These are phyloP conservation scores for Nakaseomyces sp. DNA, from an alignment of 1,139 yeast genomes.

Conservation along the genomic window DNA sequence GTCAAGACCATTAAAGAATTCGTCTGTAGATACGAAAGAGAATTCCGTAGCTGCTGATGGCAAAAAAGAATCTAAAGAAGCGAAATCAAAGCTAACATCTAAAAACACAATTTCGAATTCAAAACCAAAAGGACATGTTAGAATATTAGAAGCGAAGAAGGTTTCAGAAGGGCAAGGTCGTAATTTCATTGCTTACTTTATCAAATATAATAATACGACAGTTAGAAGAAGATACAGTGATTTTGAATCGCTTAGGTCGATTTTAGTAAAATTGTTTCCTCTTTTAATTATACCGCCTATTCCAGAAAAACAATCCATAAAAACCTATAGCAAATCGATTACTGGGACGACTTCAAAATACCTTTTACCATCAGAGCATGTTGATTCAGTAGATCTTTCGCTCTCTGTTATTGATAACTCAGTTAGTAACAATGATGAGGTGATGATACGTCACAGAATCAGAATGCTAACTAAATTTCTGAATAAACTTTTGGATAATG, in stretches of 20 bases:
- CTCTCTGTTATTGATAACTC: slow-evolving; percentile 27
- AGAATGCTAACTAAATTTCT: slow-evolving; percentile 28
- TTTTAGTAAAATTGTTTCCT: slow-evolving; percentile 68
- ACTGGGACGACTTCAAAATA: slow-evolving; percentile 26
- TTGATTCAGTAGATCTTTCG: slow-evolving; percentile 25
- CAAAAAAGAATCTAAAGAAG: background rate
- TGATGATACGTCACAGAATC: slow-evolving; percentile 30
- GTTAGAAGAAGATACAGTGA: slow-evolving; percentile 86
- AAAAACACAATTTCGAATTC: background rate
- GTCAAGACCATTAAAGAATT: slow-evolving; percentile 4
- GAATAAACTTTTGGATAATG: slow-evolving; percentile 22
- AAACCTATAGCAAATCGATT: slow-evolving; percentile 28
- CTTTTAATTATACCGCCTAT: slow-evolving; percentile 83
- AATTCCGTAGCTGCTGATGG: background rate
- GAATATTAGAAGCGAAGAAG: slow-evolving; percentile 70
- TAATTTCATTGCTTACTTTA: slow-evolving; percentile 74
- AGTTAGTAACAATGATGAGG: slow-evolving; percentile 26
- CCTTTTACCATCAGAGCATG: slow-evolving; percentile 23
- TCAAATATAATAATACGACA: slow-evolving; percentile 44
- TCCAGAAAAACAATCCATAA: slow-evolving; percentile 69
- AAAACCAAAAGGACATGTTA: slow-evolving; percentile 17
- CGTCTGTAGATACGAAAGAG: background rate
- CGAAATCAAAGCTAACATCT: background rate
- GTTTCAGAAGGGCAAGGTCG: slow-evolving; percentile 66
- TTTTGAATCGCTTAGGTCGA: slow-evolving; percentile 71